These are phyloP conservation scores for Aspergillus ochraceus DNA, from an alignment of 2,329 filamentous ascomycete genomes.

Conservation along the genomic window DNA sequence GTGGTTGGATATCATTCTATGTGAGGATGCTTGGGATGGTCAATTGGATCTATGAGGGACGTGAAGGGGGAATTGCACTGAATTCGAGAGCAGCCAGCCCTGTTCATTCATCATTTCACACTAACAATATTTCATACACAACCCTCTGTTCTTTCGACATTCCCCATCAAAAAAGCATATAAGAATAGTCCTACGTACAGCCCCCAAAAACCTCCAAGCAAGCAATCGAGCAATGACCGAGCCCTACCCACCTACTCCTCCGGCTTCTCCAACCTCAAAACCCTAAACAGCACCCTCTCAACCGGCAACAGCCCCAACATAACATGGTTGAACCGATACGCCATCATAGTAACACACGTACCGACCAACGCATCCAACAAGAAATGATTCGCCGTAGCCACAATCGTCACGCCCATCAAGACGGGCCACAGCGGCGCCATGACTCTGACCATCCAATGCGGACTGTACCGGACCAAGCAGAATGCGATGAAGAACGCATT, in stretches of 20 bases:
- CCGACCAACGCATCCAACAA: conserved; percentile 67
- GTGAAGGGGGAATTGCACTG: too few relatives aligned
- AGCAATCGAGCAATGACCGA: neutral
- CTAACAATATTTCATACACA: too few relatives aligned
- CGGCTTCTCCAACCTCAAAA: conserved; percentile 25
- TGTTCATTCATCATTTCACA: too few relatives aligned
- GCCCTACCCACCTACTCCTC: neutral
- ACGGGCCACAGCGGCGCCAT: conserved; percentile 47
- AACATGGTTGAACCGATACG: conserved; percentile 21
- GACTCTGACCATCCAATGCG: conserved; percentile 37
- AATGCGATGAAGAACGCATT: conserved; percentile 31
- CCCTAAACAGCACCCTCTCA: conserved; percentile 19
- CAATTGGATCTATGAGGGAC: too few relatives aligned
- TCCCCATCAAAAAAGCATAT: neutral
- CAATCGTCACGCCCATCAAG: conserved; percentile 55
- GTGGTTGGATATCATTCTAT: too few relatives aligned
- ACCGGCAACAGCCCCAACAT: conserved; percentile 26
- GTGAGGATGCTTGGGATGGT: too few relatives aligned
- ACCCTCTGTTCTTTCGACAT: too few relatives aligned
- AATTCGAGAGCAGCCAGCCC: too few relatives aligned
- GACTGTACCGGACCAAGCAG: conserved; percentile 40
- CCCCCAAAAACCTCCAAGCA: neutral
- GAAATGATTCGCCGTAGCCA: conserved; percentile 69
- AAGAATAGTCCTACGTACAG: neutral
- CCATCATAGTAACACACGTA: conserved; percentile 36